Percentiles rank a stretch among this genome's conserved stretches.
Conservation (phyloP, 306 rosid species). For the Vigna unguiculata region DNA sequence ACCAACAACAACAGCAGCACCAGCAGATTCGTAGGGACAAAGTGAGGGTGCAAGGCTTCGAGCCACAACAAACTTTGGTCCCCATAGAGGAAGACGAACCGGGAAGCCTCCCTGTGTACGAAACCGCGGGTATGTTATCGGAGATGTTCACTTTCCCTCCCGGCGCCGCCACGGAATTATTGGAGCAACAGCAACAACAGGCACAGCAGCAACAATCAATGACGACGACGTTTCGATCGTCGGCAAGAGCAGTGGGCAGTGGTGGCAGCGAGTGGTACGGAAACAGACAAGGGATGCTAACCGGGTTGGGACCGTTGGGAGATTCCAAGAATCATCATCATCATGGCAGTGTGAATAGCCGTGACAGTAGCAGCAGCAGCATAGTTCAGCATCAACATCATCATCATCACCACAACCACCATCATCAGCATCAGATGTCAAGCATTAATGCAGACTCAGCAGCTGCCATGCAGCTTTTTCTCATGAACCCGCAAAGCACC, state of each 20-base stretch:
- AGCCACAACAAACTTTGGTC: constrained; percentile 38
- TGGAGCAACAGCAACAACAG: constrained; percentile 53
- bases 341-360: constrained; percentile 48
- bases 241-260: constrained; percentile 37
- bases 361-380: constrained; percentile 47
- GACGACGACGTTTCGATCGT: constrained; percentile 50
- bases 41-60: constrained; percentile 69
- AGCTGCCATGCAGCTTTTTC: constrained; percentile 97
- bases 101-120: constrained; percentile 68
- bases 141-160: constrained; percentile 91
- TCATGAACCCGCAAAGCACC: constrained; percentile 85
- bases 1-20: constrained; percentile 65
- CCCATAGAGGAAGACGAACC: constrained; percentile 63
- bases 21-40: constrained; percentile 92
- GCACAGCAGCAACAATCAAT: constrained; percentile 47
- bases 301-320: constrained; percentile 56
- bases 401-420: constrained; percentile 46
- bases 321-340: constrained; percentile 54
- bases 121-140: constrained; percentile 80
- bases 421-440: constrained; percentile 66
- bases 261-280: constrained; percentile 74
- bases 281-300: constrained; percentile 60
- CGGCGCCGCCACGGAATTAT: constrained; percentile 48
- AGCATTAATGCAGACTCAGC: constrained; percentile 87
- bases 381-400: constrained; percentile 43